Evolutionary conservation across 2,329 filamentous ascomycete species (phyloP).

Genomic region (Macrophomina phaseolina): DNA sequence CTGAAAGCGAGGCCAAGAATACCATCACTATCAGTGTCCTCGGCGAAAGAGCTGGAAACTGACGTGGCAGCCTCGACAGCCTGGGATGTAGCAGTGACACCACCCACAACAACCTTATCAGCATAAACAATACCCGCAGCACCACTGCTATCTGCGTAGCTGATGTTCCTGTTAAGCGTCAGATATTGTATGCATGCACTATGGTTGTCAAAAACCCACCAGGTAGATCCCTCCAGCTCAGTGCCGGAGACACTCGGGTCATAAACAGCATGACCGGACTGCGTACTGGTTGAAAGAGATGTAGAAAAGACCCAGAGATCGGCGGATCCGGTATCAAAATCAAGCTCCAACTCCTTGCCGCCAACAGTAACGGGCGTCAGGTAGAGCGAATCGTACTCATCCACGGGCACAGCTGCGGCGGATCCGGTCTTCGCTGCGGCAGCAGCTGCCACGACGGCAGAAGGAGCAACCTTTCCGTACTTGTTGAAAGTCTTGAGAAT

Average conservation of each 20-base stretch:
- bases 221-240: constrained; percentile 56
- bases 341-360: constrained; percentile 66
- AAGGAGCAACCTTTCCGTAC: constrained; percentile 41
- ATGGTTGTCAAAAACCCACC: constrained; percentile 53
- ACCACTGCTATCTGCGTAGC: constrained; percentile 69
- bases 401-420: constrained; percentile 48
- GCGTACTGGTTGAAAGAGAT: constrained; percentile 57
- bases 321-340: constrained; percentile 73
- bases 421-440: constrained; percentile 43
- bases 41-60: constrained; percentile 60
- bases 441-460: constrained; percentile 39
- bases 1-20: constrained; percentile 18
- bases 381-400: constrained; percentile 46
- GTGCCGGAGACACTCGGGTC: constrained; percentile 56
- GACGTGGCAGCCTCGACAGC: constrained; percentile 69
- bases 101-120: constrained; percentile 68
- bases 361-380: constrained; percentile 66
- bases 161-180: constrained; percentile 27
- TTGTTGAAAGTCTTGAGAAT: constrained; percentile 50
- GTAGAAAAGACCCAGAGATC: constrained; percentile 74
- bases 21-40: constrained; percentile 52
- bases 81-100: constrained; percentile 64
- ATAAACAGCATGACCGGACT: constrained; percentile 64
- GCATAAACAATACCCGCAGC: constrained; percentile 69
- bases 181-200: background rate